Evolutionary conservation across 306 rosid species (phyloP), one percentile per base, ranked within the genome.

Genomic region (Fragaria ananassa): DNA sequence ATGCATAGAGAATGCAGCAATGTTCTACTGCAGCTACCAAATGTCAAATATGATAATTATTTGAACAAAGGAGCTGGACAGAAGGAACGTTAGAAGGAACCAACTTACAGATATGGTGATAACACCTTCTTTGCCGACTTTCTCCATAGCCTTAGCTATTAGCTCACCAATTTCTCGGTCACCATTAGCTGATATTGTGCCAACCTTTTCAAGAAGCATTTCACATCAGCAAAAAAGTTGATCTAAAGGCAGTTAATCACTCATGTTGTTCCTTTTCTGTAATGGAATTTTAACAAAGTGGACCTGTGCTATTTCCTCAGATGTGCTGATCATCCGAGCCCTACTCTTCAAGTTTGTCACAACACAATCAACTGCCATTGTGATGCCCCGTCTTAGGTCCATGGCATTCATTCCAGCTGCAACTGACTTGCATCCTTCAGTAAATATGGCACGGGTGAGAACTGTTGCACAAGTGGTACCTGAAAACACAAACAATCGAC

Each of bases 401-500:
- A 87, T 78, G 1, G 87, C 87, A 78, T 85, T 87, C 85, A 87
- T 76, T 60, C 88, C 87, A 62, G 91, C 87, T 42, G 91, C 87
- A 60, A 86, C 90, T 4, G 90, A 86, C 78, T 86, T 86, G 82
- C 90, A 86, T 69, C 90, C 90, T 84, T 86, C 90, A 0, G 86
- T 67, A 77, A 86, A 86, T 79, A 86, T 86, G 11, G 88, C 88
- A 5, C 86, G 87, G 23, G 90, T 79, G 65, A 86, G 90, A 18
- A 86, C 86, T 2, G 90, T 86, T 12, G 90, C 90, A 81, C 90
- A 86, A n/a, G 90, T 86, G 69, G 90, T 86, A 42, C 90, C 90
- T 86, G 84, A 72, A 84, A 70, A 80, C 35, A 72, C 34, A 42
- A 44, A 19, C 3, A 65, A 72, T 18, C 45, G 45, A 31, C 57